Base-by-base conservation (phyloP, 1,284 basidiomycete genomes). In the Sphagnurus paluster region DNA sequence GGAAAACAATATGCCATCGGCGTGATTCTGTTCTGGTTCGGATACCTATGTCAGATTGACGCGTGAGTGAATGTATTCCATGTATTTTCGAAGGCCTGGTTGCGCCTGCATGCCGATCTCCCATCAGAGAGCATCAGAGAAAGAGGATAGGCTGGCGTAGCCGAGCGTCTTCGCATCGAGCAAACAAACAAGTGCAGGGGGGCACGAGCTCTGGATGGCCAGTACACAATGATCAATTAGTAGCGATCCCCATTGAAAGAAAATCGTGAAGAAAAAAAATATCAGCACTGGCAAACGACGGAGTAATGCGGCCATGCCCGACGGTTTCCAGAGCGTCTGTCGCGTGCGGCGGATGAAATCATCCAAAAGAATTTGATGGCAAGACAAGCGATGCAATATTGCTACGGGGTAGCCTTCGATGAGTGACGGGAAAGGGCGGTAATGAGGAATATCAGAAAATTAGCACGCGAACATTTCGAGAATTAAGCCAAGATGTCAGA, bases 331-430 rank as follows among this genome's bases (percentile, higher is more conserved):
- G n/a, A 30, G 13, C 14, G 25, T 24, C 25, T 26, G 25, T 5
- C n/a, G n/a, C n/a, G n/a, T 23, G 35, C 35, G 35, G 26, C 9
- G 24, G 26, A 16, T 19, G 26, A 39, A 32, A 41, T 32, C 17
- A n/a, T n/a, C n/a, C n/a, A 11, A 32, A 16, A 41, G 39, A 41
- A 41, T 17, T 33, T 41, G 39, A 41, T 41, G 39, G 39, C 8
- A 5, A 17, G 4, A 11, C 24, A 17, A 41, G 33, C n/a, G n/a
- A n/a, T n/a, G n/a, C n/a, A n/a, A n/a, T n/a, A n/a, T n/a, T n/a
- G n/a, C n/a, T n/a, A n/a, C n/a, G n/a, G n/a, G n/a, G n/a, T n/a
- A n/a, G n/a, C n/a, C n/a, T n/a, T n/a, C 32, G 23, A 25, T 14
- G 6, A 19, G 4, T 26, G 25, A 20, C 30, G 17, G 4, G 17